phyloP scores from a whole-genome alignment of 2,329 filamentous ascomycete species.

The Venturia oleaginea region DNA sequence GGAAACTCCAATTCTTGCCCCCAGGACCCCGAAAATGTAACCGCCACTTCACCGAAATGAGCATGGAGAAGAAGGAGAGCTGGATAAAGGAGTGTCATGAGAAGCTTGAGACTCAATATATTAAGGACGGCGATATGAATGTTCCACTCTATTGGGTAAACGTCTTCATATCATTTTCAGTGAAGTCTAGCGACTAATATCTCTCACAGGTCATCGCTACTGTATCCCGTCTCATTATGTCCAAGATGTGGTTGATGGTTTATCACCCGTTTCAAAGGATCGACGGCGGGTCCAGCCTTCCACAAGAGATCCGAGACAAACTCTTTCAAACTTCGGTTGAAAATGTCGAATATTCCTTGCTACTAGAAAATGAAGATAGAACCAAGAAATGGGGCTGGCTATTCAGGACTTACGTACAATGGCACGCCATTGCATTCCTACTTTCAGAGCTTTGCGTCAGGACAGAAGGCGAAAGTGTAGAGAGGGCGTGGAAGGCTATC shows the following conservation, averaged over 20 bases:
- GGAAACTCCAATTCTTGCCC: constrained; percentile 36
- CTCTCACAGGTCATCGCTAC: constrained; percentile 1
- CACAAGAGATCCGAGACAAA: constrained; percentile 55
- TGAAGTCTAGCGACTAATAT: neutral
- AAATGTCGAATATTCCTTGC: constrained; percentile 60
- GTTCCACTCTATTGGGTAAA: constrained; percentile 56
- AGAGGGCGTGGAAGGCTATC: constrained; percentile 52
- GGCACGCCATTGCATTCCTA: constrained; percentile 55
- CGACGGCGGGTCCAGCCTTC: constrained; percentile 46
- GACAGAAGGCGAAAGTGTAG: constrained; percentile 47
- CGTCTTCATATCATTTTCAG: constrained; percentile 23
- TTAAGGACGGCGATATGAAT: constrained; percentile 43
- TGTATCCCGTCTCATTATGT: constrained; percentile 59
- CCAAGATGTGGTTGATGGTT: constrained; percentile 68
- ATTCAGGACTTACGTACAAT: constrained; percentile 55
- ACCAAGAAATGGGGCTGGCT: constrained; percentile 58
- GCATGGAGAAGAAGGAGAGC: constrained; percentile 38
- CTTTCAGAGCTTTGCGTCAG: constrained; percentile 51
- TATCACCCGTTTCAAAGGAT: constrained; percentile 64
- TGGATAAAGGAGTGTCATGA: constrained; percentile 41
- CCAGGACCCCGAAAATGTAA: constrained; percentile 33
- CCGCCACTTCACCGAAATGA: constrained; percentile 35
- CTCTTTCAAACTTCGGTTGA: constrained; percentile 66
- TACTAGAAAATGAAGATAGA: constrained; percentile 54
- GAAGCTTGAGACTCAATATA: constrained; percentile 40